These are phyloP conservation scores for Cucurbitaria berberidis DNA, from an alignment of 2,329 filamentous ascomycete species.

Conservation along the genomic window DNA sequence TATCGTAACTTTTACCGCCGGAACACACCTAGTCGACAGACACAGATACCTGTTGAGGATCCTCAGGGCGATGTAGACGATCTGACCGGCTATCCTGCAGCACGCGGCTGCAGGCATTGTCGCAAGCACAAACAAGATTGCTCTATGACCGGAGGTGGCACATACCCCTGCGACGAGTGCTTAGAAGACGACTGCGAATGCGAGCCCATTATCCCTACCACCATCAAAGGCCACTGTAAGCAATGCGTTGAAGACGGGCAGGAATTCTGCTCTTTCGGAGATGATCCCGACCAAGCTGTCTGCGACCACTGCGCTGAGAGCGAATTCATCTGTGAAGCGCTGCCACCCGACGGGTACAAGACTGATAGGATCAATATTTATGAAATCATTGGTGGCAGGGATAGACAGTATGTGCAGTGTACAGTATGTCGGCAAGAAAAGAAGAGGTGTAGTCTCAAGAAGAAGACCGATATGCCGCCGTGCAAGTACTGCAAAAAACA, in stretches of 20 bases:
- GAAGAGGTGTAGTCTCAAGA: conserved; percentile 42
- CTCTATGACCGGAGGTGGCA: conserved; percentile 35
- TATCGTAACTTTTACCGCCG: conserved; percentile 8
- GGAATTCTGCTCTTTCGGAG: conserved; percentile 31
- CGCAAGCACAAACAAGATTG: conserved; percentile 26
- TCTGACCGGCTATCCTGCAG: conserved; percentile 41
- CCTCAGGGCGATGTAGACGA: conserved; percentile 30
- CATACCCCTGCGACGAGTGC: conserved; percentile 36
- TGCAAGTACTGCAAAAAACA: conserved; percentile 41
- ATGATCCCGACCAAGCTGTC: conserved; percentile 15
- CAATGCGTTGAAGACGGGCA: conserved; percentile 21
- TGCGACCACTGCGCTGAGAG: conserved; percentile 28
- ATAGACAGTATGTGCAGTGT: conserved; percentile 28
- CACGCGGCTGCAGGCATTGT: conserved; percentile 47
- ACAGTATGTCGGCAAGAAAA: conserved; percentile 37
- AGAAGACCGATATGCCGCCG: conserved; percentile 34
- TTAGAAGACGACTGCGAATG: conserved; percentile 32
- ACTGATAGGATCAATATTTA: conserved; percentile 27
- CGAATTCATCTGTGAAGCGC: conserved; percentile 18
- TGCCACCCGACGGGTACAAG: conserved; percentile 25
- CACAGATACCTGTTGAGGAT: conserved; percentile 31
- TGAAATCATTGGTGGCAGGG: conserved; percentile 22
- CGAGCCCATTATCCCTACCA: conserved; percentile 39
- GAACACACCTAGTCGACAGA: conserved; percentile 13
- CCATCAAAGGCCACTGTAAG: conserved; percentile 43